phyloP scores from a whole-genome alignment of 495 filamentous ascomycete genomes.

The Wilcoxina mikolae region DNA sequence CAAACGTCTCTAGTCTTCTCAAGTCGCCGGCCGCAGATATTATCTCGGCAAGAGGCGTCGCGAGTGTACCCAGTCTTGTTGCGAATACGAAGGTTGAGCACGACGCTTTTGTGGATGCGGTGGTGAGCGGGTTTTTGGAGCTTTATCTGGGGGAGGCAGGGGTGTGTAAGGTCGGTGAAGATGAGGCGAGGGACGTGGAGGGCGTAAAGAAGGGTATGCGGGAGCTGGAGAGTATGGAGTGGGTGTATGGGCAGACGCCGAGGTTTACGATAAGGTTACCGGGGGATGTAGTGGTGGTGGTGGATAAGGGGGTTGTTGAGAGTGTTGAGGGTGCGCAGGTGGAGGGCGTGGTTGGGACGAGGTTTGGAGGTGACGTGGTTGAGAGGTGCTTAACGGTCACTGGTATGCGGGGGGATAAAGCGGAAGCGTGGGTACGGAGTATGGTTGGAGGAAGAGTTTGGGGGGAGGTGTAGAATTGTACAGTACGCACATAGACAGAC shows the following conservation, averaged over 20 bases:
- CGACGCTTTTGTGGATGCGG: slow-evolving; percentile 38
- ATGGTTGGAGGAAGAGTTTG: too few species aligned
- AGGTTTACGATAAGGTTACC: slow-evolving; percentile 2
- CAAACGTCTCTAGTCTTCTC: slow-evolving; percentile 47
- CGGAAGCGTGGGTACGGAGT: too few species aligned
- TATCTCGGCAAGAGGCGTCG: slow-evolving; percentile 73
- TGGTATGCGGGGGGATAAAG: too few species aligned
- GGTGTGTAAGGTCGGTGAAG: slow-evolving; percentile 1
- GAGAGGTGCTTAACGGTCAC: too few species aligned
- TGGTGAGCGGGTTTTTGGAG: slow-evolving; percentile 37
- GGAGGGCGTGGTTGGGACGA: too few species aligned
- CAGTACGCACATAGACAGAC: too few species aligned
- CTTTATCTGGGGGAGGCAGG: slow-evolving; percentile 38
- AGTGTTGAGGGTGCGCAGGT: too few species aligned
- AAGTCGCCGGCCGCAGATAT: slow-evolving; percentile 56
- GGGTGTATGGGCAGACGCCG: slow-evolving; percentile 74
- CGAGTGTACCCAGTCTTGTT: slow-evolving; percentile 76
- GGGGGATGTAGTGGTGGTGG: neutral
- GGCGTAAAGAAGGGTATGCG: slow-evolving; percentile 2
- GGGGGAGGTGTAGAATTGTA: too few species aligned
- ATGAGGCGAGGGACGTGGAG: slow-evolving; percentile 1
- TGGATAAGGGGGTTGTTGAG: too few species aligned
- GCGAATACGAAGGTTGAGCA: slow-evolving; percentile 49
- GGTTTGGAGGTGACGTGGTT: too few species aligned
- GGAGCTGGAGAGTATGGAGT: slow-evolving; percentile 35